Base-by-base conservation (phyloP, 2,329 filamentous ascomycete genomes). In the Aureobasidium sp. region DNA sequence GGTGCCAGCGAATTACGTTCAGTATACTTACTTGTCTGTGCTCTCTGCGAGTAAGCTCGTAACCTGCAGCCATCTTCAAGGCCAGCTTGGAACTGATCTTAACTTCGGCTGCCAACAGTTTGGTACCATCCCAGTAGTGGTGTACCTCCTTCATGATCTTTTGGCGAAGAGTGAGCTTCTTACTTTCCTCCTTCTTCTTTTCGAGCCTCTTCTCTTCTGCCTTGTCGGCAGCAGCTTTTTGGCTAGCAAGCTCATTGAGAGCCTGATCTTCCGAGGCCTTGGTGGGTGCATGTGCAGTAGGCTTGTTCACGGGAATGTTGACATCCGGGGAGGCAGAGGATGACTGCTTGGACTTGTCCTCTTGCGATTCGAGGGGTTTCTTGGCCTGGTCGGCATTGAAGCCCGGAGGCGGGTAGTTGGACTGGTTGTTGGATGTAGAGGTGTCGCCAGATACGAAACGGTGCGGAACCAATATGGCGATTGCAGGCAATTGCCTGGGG, bases 41-140 rank as follows among this genome's bases (percentile, higher is more conserved):
- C 78, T 99, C 94, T 78, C 94, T 86, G 66, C 94, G 86, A 63
- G 90, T 97, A 66, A 99, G 85, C 76, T 99, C 94, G 77, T 99
- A 99, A 8, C 94, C 94, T 63, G 90, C 92, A 15, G 92, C 91
- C 94, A 99, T 99, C 80, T 97, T 97, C 74, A 97, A 76, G 6
- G 92, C 94, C 67, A 99, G 79, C 65, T 88, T 88, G 64, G 89
- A 90, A 74, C 93, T 97, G 73, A 99, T 99, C 76, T 81, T 90
- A 72, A 97, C 86, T 77, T 99, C 94, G 1, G 91, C 89, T 27
- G 88, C 92, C 67, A 99, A 80, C 70, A 99, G 81, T 77, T 99
- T 99, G 32, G 91, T 97, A 63, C 94, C 94, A 76, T 99, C 94
- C 93, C 94, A 97, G 78, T 99, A 99, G 75, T 99, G 94, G 65